Evolutionary conservation across 1,284 basidiomycete species (phyloP).

Genomic region (Marasmius oreades): DNA sequence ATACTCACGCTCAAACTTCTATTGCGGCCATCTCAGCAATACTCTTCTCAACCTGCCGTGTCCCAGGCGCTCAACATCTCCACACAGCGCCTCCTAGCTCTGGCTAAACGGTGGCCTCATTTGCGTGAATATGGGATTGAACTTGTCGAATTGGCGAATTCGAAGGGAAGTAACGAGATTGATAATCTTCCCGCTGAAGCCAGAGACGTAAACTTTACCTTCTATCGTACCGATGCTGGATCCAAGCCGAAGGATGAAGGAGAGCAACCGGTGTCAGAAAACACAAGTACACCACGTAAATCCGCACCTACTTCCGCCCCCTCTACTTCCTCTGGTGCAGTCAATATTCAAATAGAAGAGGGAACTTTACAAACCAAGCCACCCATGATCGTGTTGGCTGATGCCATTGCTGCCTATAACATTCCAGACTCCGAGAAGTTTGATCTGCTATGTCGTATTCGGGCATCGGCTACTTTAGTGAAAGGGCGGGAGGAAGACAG

Average conservation of each 20-base stretch:
- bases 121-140: conserved; percentile 71
- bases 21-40: conserved; percentile 92
- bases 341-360: conserved; percentile 63
- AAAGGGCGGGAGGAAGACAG: conserved; percentile 59
- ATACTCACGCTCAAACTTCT: conserved; percentile 83
- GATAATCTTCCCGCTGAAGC: conserved; percentile 63
- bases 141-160: conserved; percentile 63
- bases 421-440: conserved; percentile 87
- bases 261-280: conserved; percentile 30
- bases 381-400: conserved; percentile 73
- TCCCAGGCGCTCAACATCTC: conserved; percentile 76
- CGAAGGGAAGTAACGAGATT: conserved; percentile 48
- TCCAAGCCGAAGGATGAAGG: conserved; percentile 44
- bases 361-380: conserved; percentile 55
- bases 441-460: conserved; percentile 85
- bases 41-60: conserved; percentile 79
- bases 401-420: conserved; percentile 67
- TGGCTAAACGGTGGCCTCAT: conserved; percentile 73
- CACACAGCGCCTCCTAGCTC: conserved; percentile 65
- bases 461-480: conserved; percentile 69
- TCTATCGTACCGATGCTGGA: conserved; percentile 59
- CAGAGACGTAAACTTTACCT: conserved; percentile 72
- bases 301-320: conserved; percentile 22
- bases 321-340: conserved; percentile 40
- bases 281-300: conserved; percentile 35